phyloP scores from a whole-genome alignment of 75 land plant genomes.

The Pinus taeda region DNA sequence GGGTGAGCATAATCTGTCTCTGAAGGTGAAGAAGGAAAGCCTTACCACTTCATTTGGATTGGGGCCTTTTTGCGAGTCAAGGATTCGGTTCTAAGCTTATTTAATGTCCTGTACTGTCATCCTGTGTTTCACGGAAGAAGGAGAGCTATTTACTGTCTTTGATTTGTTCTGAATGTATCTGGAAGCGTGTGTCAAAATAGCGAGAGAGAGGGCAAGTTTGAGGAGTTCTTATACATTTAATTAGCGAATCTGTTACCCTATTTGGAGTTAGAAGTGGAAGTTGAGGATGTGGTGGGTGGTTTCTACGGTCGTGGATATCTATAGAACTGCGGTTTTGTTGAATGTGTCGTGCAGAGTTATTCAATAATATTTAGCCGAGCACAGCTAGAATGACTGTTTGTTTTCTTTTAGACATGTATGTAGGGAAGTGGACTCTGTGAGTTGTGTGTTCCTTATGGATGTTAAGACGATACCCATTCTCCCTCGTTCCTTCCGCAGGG shows the following conservation, averaged over 20 bases:
- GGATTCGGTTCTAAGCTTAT: background rate
- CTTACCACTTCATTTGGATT: background rate
- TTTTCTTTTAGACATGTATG: background rate
- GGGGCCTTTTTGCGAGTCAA: too few species aligned
- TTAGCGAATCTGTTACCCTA: background rate
- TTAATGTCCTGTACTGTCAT: background rate
- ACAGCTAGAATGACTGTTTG: background rate
- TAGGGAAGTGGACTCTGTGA: background rate
- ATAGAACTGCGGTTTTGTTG: conserved; percentile 8
- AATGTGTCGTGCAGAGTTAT: conserved; percentile 11
- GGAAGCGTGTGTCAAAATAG: too few species aligned
- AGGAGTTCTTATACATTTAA: background rate
- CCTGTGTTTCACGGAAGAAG: background rate
- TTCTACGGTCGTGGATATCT: conserved; percentile 2
- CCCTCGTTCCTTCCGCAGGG: conserved; percentile 3
- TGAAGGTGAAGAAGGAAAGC: too few species aligned
- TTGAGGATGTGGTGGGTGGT: conserved; percentile 5
- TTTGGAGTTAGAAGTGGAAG: background rate
- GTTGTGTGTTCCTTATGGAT: conserved; percentile 5
- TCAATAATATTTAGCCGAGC: background rate
- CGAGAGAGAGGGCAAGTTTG: background rate
- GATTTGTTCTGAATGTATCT: too few species aligned
- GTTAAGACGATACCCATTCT: conserved; percentile 2
- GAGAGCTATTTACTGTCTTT: too few species aligned
- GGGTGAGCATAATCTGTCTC: too few species aligned